phyloP scores from a whole-genome alignment of 768 basidiomycete genomes.

The Mycena olivaceomarginata region DNA sequence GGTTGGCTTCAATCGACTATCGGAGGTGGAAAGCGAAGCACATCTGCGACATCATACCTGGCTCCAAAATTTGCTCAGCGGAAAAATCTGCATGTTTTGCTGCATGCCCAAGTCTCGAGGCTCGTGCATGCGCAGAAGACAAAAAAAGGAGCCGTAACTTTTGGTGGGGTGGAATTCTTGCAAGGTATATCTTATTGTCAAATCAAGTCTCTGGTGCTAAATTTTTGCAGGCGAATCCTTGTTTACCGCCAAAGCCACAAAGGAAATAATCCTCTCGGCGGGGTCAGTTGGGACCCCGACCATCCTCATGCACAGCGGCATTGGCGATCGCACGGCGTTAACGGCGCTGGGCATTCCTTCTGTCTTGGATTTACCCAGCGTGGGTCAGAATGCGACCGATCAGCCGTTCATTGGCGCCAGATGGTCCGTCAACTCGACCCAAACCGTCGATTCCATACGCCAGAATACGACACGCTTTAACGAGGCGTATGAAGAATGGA shows the following conservation, averaged over 20 bases:
- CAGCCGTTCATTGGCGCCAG: background rate
- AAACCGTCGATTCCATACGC: background rate
- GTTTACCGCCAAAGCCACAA: background rate
- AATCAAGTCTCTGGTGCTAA: background rate
- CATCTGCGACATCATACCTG: constrained; percentile 46
- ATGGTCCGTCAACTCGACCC: background rate
- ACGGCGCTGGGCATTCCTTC: background rate
- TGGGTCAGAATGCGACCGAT: background rate
- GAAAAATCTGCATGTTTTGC: constrained; percentile 13
- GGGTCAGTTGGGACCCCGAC: constrained; percentile 1
- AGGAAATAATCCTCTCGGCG: background rate
- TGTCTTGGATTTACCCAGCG: background rate
- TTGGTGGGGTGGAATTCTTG: background rate
- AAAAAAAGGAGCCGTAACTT: background rate
- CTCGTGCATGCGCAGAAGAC: background rate
- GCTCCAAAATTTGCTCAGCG: background rate
- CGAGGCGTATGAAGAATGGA: constrained; percentile 6
- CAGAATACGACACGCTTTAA: constrained; percentile 2
- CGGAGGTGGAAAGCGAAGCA: constrained; percentile 44
- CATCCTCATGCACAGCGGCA: background rate
- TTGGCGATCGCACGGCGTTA: background rate
- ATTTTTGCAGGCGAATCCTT: background rate
- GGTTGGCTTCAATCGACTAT: constrained; percentile 52
- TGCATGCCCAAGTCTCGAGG: background rate
- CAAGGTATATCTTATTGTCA: background rate